Evolutionary conservation across 768 basidiomycete genomes (phyloP).

Genomic region (Mycena vulgaris): DNA sequence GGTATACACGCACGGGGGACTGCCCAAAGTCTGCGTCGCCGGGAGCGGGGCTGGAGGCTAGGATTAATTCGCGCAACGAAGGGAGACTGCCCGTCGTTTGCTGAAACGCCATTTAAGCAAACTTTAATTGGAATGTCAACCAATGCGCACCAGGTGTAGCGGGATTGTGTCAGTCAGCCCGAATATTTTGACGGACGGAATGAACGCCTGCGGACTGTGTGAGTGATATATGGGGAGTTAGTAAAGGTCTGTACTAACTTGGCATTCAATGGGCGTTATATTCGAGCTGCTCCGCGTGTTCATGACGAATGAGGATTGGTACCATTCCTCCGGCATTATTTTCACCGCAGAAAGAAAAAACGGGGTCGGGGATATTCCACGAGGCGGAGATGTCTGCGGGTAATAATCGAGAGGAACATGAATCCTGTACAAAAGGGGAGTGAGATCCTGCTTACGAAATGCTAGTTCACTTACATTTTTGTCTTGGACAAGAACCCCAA

Average conservation of each 20-base stretch:
- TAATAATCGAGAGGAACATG: conserved; percentile 18
- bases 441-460: background rate
- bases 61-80: conserved; percentile 16
- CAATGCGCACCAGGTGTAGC: conserved; percentile 11
- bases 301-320: conserved; percentile 18
- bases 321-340: conserved; percentile 22
- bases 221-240: background rate
- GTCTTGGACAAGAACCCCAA: conserved; percentile 31
- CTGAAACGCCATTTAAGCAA: too few relatives aligned
- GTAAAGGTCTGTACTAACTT: background rate
- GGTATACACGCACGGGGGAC: background rate
- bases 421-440: background rate
- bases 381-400: conserved; percentile 18
- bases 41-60: conserved; percentile 1
- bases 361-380: background rate
- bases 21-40: background rate
- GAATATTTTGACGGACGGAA: conserved; percentile 30
- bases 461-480: conserved; percentile 17
- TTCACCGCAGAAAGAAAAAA: conserved; percentile 5
- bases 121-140: too few relatives aligned
- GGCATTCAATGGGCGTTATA: conserved; percentile 11
- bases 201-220: conserved; percentile 8
- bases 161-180: conserved; percentile 23
- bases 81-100: background rate
- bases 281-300: background rate